Evolutionary conservation across 495 filamentous ascomycete species (phyloP).

Genomic region (Lineolata rhizophorae): DNA sequence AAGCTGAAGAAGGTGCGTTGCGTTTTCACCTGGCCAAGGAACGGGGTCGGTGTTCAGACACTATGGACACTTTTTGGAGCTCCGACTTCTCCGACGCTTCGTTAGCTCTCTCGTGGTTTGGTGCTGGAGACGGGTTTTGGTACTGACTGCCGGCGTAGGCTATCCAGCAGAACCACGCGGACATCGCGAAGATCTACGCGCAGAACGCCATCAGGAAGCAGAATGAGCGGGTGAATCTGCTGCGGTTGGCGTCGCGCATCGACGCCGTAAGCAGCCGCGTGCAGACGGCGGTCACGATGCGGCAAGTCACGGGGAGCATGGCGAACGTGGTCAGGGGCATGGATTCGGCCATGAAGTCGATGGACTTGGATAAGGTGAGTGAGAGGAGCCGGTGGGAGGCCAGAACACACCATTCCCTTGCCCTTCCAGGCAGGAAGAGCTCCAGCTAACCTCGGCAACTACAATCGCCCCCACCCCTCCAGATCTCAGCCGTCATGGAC

Average conservation of each 20-base stretch:
- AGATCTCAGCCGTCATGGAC: slow-evolving; percentile 45
- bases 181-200: slow-evolving; percentile 65
- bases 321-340: slow-evolving; percentile 40
- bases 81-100: too few species aligned
- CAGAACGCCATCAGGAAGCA: slow-evolving; percentile 67
- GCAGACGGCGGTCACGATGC: slow-evolving; percentile 45
- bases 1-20: slow-evolving; percentile 54
- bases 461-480: slow-evolving; percentile 1
- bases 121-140: not conserved
- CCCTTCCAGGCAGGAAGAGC: not conserved
- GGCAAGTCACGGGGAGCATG: slow-evolving; percentile 41
- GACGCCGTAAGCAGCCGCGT: slow-evolving; percentile 40
- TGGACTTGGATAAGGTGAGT: slow-evolving; percentile 45
- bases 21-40: too few species aligned
- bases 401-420: not conserved
- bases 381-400: too few species aligned
- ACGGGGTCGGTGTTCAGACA: too few species aligned
- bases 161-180: slow-evolving; percentile 41
- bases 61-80: too few species aligned
- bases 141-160: slow-evolving; percentile 16
- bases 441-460: not conserved
- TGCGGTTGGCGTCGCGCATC: slow-evolving; percentile 33
- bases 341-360: slow-evolving; percentile 41
- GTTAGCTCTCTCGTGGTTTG: slow-evolving; percentile 1
- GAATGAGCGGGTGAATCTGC: slow-evolving; percentile 42